Evolutionary conservation across 192 early-diverging fungal genomes (phyloP), one percentile per base, ranked within the genome.

Genomic region (Podila epigama): DNA sequence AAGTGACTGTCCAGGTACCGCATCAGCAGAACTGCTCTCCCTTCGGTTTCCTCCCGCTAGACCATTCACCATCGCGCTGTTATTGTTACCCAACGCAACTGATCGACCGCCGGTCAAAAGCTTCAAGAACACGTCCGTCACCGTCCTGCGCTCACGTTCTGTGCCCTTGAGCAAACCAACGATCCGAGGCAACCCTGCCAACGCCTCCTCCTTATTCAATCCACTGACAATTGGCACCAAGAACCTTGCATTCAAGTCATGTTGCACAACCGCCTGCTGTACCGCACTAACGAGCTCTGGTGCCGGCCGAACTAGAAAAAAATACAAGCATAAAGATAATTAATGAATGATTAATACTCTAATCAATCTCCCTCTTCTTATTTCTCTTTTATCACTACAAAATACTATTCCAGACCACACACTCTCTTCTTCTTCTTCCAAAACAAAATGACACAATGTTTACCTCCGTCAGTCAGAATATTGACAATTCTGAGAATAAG

Each of bases 151-250:
- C 31, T 89, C 80, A 25, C 63, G 75, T 67, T 92, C 90, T 5
- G 84, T 87, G 20, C 86, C 89, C 66, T 91, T 88, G 42, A 93
- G 77, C 1, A 92, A 55, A 33, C 80, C 42, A 10, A 93, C 82
- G 37, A 93, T 83, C 42, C 86, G 82, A 3, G 89, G 89, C 50
- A 94, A 70, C 57, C 83, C 65, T 31, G 75, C 78, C 20, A 89
- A 34, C 25, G 92, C 80, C 50, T 90, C 88, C 29, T 67, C 68
- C 87, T 90, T 92, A 22, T 80, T 81, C 37, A 92, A 69, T 31
- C 80, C 82, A 18, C 85, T 63, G 22, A 94, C 77, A 50, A 95
- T 86, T 2, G 89, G 89, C 15, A 95, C 79, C 25, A 95, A 42
- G 73, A 90, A 94, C 33, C 85, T 69, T 12, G 86, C 88, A 66